Base-by-base conservation (phyloP, 2,329 filamentous ascomycete species). In the Calonectria henricotiae region DNA sequence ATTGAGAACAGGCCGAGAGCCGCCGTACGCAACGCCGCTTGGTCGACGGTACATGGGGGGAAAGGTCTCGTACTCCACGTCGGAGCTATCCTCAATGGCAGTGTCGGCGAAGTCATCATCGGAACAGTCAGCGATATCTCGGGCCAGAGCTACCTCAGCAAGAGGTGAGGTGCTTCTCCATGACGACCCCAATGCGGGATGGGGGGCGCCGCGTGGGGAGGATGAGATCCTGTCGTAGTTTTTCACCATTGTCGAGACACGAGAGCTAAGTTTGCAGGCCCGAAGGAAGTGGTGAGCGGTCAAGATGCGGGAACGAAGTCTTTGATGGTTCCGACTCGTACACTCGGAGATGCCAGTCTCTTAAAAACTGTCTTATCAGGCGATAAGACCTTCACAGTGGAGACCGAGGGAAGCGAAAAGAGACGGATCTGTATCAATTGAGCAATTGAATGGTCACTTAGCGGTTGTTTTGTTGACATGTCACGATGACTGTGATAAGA, bases 21-120 rank as follows among this genome's bases (percentile, higher is more conserved):
- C 91, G 13, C 92, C 93, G 70, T 89, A 93, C 35, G 92, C 91
- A 49, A 96, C 91, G 78, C 92, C 93, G 74, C 91, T 93, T 1
- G 94, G 94, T 54, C 94, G 89, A 66, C 93, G 90, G 83, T 96
- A 98, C 75, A 86, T 87, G 79, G 82, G 85, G 66, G 84, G 87
- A n/a, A 83, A 83, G 20, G 79, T 77, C 12, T 83, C 83, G 51
- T 85, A 78, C 61, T 84, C 79, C 62, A 79, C 74, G 5, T 81
- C 82, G 2, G 76, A 75, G 32, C 75, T 77, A 17, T 80, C 80
- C 30, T 78, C 77, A 47, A 79, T 64, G 17, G 78, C 79, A 23
- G 78, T 77, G 43, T 82, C 79, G 27, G 76, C 78, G 32, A 82
- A 83, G 44, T 89, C 89, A 63, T 89, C 86, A 39, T 91, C 89